Evolutionary conservation across 2,329 filamentous ascomycete genomes (phyloP), one percentile per base, ranked within the genome.

Genomic region (Pseudogymnoascus sp.): DNA sequence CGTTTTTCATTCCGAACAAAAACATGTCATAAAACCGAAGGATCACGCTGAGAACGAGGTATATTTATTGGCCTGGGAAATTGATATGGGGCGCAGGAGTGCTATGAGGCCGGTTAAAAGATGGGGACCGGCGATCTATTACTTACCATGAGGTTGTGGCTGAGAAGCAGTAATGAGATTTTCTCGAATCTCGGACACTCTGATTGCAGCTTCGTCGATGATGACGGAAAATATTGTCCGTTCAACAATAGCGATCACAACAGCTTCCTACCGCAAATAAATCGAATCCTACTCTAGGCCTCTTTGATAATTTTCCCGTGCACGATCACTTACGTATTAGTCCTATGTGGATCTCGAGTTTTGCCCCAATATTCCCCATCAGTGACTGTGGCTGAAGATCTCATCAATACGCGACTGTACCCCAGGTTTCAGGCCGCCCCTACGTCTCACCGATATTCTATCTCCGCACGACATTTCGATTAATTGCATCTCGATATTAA

Each of bases 141-240:
- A 54, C 48, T 54, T 19, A 54, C 19, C 25, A 16, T 54, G 48
- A 28, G 25, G 48, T 54, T 11, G n/a, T 31, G 13, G 23, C 19
- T 54, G 48, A 54, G 48, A 54, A 54, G 25, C 48, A 31, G 48
- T n/a, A 54, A 54, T 31, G 48, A 54, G 48, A 54, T 54, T 54
- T 31, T 54, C 48, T 54, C 19, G 3, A 54, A 16, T 28, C 25
- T 54, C 25, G 48, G 48, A 16, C 23, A 31, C 45, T 28, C 43
- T 48, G 11, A 13, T 48, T 31, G 7, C 3, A 14, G 45, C 45
- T 54, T 54, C 7, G 14, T 23, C 14, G 45, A 54, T 11, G 45
- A 28, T 28, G 48, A 31, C 48, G 48, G 48, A 54, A 31, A 31
- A 54, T 54, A 54, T 31, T 31, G 48, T 54, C 25, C 25, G 48